phyloP scores from a whole-genome alignment of 129 eudicot species.

The Heracleum sosnowskyi region DNA sequence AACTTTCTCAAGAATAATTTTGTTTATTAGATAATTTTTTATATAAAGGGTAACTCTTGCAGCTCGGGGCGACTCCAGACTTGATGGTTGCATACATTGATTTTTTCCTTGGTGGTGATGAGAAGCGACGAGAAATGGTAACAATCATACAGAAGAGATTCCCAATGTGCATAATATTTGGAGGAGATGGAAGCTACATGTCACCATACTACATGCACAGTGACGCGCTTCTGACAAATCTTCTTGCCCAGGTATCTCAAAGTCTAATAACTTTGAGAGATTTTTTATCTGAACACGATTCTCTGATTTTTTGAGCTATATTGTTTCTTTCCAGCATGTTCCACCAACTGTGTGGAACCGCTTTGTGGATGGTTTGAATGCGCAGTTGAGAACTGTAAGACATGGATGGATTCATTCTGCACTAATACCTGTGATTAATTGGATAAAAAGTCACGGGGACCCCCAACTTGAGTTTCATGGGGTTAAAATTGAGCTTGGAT shows the following conservation, averaged over 20 bases:
- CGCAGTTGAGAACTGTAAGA: slow-evolving; percentile 69
- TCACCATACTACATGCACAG: slow-evolving; percentile 71
- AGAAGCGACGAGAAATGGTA: slow-evolving; percentile 68
- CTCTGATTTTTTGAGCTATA: slow-evolving; percentile 7
- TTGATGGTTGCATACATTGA: slow-evolving; percentile 70
- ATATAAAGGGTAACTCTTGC: slow-evolving; percentile 19
- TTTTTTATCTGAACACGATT: slow-evolving; percentile 8
- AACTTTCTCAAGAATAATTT: not conserved
- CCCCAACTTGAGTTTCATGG: slow-evolving; percentile 87
- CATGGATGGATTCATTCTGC: slow-evolving; percentile 56
- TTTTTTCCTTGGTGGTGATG: slow-evolving; percentile 88
- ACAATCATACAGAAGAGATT: slow-evolving; percentile 78
- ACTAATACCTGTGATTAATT: slow-evolving; percentile 56
- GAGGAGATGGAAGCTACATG: slow-evolving; percentile 90
- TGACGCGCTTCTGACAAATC: slow-evolving; percentile 58
- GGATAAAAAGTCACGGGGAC: slow-evolving; percentile 69
- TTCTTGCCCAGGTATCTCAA: slow-evolving; percentile 64
- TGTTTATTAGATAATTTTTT: not conserved
- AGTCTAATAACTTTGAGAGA: not conserved
- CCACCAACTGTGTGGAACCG: slow-evolving; percentile 83
- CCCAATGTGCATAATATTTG: slow-evolving; percentile 85
- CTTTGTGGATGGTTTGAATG: slow-evolving; percentile 78
- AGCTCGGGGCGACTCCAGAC: slow-evolving; percentile 89
- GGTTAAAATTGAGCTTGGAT: slow-evolving; percentile 62
- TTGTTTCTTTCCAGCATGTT: slow-evolving; percentile 48